phyloP scores from a whole-genome alignment of 2,329 filamentous ascomycete genomes.

The Phyllosticta ampelicida region DNA sequence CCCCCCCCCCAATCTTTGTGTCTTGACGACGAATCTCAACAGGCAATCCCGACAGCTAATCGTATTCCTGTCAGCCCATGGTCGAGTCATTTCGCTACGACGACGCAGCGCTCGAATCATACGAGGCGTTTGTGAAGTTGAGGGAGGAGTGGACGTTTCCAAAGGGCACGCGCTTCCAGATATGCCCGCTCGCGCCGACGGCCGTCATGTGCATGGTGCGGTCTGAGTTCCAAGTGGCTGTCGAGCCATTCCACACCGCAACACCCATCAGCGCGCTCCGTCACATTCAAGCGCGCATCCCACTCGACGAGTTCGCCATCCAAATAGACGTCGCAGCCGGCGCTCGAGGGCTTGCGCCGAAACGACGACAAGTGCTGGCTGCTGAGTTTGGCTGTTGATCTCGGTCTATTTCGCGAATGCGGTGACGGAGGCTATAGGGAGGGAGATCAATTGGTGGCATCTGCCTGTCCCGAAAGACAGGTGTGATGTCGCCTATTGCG shows the following conservation, averaged over 20 bases:
- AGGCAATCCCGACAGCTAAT: too few species aligned
- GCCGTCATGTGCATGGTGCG: conserved; percentile 10
- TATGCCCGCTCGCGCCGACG: conserved; percentile 21
- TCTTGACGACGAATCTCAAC: too few species aligned
- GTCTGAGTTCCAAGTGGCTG: conserved; percentile 16
- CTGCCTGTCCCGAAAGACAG: conserved; percentile 20
- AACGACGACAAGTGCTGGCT: conserved; percentile 5
- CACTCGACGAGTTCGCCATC: conserved; percentile 23
- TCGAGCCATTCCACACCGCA: conserved; percentile 24
- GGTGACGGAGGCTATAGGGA: conserved; percentile 18
- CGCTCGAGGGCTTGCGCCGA: conserved; percentile 14
- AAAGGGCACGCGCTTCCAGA: conserved; percentile 21
- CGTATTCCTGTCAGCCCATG: too few species aligned
- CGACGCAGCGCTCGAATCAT: conserved; percentile 23
- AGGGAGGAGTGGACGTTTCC: too few species aligned
- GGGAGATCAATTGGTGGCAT: conserved; percentile 32
- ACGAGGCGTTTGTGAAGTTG: too few species aligned
- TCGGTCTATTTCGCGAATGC: conserved; percentile 28
- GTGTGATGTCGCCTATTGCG: conserved; percentile 3
- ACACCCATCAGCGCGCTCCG: conserved; percentile 20
- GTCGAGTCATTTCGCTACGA: too few species aligned
- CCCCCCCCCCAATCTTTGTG: too few species aligned
- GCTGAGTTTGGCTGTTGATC: conserved; percentile 24
- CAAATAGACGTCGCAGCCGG: conserved; percentile 26
- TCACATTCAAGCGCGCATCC: conserved; percentile 21